Base-by-base conservation (phyloP, 495 filamentous ascomycete species). In the Talaromyces borbonicus region DNA sequence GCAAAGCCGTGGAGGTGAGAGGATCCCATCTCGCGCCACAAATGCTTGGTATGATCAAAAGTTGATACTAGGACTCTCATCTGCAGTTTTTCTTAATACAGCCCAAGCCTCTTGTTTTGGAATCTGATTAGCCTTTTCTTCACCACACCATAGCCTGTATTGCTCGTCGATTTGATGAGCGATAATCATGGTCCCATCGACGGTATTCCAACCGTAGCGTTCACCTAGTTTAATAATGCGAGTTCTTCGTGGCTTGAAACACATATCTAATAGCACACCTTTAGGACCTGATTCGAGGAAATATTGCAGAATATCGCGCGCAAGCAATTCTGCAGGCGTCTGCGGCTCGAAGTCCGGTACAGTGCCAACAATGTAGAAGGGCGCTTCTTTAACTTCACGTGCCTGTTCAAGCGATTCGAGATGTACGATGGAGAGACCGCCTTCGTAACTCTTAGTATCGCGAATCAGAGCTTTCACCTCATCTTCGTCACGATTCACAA, bases 131-230 rank as follows among this genome's bases (percentile, higher is more conserved):
- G 66, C 20, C 29, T 22, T 55, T 1, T 67, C 59, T 36, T 68
- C 63, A 8, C 70, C 67, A 40, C 68, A 73, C 79, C 80, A 83
- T 15, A 75, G 67, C 30, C 69, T 68, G 56, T 74, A 73, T 61
- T 84, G 80, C 48, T 83, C 79, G 30, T 83, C 58, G 0, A 80
- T 79, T 55, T 86, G 82, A 59, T 75, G 81, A 36, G 81, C 79
- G 57, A 86, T 71, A 0, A 81, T 72, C 61, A 81, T 79, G 0
- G 74, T 80, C 1, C 80, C 81, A 27, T 75, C 56, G 15, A 84
- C 75, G 15, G 79, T 71, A 40, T 73, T 61, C 79, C 79, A 84
- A 4, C 73, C 79, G 9, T 67, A 53, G 4, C 56, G 57, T 55
- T 72, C 63, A 12, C 71, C 70, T 19, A 78, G 49, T 33, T 58